Evolutionary conservation across 805 yeast species (phyloP).

Genomic region (Ogataea parapolymorpha): DNA sequence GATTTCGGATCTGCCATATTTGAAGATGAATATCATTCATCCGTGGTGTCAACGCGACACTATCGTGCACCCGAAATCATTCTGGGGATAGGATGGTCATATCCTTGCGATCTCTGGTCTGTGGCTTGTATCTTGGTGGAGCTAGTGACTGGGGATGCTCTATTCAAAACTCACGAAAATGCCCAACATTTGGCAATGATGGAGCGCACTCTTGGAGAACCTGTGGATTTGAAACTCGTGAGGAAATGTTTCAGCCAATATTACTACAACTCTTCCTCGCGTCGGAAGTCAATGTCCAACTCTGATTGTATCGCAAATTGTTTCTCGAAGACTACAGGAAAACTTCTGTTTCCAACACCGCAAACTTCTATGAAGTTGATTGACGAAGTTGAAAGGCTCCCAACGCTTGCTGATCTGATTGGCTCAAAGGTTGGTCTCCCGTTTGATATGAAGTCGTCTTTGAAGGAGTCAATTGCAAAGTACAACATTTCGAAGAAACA

Average conservation of each 20-base stretch:
- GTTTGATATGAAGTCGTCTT: constrained; percentile 21
- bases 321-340: constrained; percentile 32
- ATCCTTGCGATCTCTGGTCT: constrained; percentile 96
- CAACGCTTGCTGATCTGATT: constrained; percentile 26
- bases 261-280: constrained; percentile 15
- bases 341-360: constrained; percentile 34
- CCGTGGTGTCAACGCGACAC: constrained; percentile 91
- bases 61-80: constrained; percentile 97
- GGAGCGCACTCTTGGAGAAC: constrained; percentile 68
- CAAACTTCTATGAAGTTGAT: constrained; percentile 37
- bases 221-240: constrained; percentile 40
- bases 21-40: constrained; percentile 88
- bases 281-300: constrained; percentile 15
- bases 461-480: constrained; percentile 24
- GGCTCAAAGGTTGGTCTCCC: constrained; percentile 30
- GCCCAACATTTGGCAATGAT: constrained; percentile 93
- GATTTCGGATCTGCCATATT: constrained; percentile 98
- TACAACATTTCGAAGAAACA: constrained; percentile 37
- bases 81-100: constrained; percentile 94
- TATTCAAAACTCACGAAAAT: constrained; percentile 93
- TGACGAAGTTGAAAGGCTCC: constrained; percentile 34
- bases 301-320: constrained; percentile 28
- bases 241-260: constrained; percentile 29
- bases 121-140: constrained; percentile 92
- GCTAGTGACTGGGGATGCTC: constrained; percentile 87